Evolutionary conservation across 805 yeast genomes (phyloP).

Genomic region (Teunomyces panamensis): DNA sequence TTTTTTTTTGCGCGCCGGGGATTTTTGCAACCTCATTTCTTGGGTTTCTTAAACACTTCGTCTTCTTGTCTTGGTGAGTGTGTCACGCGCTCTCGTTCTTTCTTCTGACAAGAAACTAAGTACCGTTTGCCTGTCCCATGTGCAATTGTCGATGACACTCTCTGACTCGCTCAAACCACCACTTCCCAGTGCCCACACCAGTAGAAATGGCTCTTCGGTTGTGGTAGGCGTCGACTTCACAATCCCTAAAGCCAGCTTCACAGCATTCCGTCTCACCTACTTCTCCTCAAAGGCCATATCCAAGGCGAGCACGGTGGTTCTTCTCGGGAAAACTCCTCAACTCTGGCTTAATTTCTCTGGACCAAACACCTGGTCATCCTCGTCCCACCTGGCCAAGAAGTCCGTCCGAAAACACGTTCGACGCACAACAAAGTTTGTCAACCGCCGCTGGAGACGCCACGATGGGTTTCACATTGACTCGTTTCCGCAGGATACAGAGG

Average conservation of each 20-base stretch:
- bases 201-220: background rate
- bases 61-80: background rate
- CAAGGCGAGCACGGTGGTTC: slow-evolving; percentile 43
- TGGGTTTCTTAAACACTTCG: no score
- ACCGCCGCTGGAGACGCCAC: slow-evolving; percentile 3
- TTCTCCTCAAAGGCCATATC: slow-evolving; percentile 48
- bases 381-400: slow-evolving; percentile 9
- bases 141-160: background rate
- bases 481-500: slow-evolving; percentile 4
- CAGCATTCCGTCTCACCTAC: slow-evolving; percentile 58
- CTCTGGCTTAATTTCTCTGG: slow-evolving; percentile 48
- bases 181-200: background rate
- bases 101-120: background rate
- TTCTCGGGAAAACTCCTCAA: slow-evolving; percentile 59
- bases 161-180: background rate
- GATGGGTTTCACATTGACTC: slow-evolving; percentile 1
- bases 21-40: background rate
- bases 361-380: slow-evolving; percentile 18
- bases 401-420: slow-evolving; percentile 8
- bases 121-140: background rate
- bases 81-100: background rate
- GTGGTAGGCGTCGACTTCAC: slow-evolving; percentile 5
- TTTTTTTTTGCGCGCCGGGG: background rate
- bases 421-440: slow-evolving; percentile 2
- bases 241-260: slow-evolving; percentile 55